Evolutionary conservation across 768 basidiomycete species (phyloP), one percentile per base, ranked within the genome.

Genomic region (Myochromella boudieri): DNA sequence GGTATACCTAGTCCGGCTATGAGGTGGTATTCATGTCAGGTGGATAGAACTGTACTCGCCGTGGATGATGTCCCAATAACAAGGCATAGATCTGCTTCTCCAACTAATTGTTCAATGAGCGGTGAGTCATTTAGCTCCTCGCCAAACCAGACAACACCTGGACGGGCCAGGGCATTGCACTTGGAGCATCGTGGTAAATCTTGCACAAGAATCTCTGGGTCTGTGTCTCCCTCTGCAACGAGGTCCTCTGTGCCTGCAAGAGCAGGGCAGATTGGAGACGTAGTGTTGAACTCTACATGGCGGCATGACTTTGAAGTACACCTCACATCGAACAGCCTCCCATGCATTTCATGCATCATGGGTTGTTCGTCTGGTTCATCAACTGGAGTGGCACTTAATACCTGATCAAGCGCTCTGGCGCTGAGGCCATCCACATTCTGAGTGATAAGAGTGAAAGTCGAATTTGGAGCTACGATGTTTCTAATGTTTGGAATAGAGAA

Each of bases 361-460:
- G 67, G 57, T 26, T 59, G 60, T 11, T 60, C 57, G 8, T 53
- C 32, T 42, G 48, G 29, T 14, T 37, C 24, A 15, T 36, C 15
- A 4, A 31, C 26, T 17, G 32, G 31, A 21, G 32, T n/a, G 32
- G 46, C 36, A 21, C 48, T 47, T 12, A 54, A 45, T 25, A 65
- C 51, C 26, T 62, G 52, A 20, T 67, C 57, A 39, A 76, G 58
- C 1, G 80, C 71, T 45, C 64, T 59, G 4, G 57, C 48, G 49
- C 73, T 74, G 17, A 82, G 67, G 3, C 78, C 74, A 52, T 86
- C 82, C n/a, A 82, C 74, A 56, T 84, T 83, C 56, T 84, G 81
- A 11, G 81, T 84, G 33, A 82, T 70, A 21, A 80, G 70, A 3
- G 74, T 67, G 54, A 80, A 80, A 1, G 66, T 66, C 6, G 75